Evolutionary conservation across 352 stramenopile species (phyloP).

Genomic region (Pythium biforme): DNA sequence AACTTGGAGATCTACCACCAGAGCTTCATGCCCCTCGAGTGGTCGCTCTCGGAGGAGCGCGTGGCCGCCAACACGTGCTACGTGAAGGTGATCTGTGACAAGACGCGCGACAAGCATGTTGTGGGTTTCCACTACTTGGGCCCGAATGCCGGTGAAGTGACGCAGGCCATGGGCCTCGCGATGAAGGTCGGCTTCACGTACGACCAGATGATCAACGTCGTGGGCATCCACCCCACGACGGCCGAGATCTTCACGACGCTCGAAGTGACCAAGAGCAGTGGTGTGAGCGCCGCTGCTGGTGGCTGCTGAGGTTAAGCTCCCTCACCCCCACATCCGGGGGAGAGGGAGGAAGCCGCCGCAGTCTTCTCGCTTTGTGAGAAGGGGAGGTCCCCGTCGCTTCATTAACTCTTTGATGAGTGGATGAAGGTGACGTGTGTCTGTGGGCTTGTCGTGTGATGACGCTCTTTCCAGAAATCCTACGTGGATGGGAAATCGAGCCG

Average conservation of each 20-base stretch:
- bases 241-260: slow-evolving; percentile 95
- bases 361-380: background rate
- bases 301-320: slow-evolving; percentile 94
- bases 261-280: slow-evolving; percentile 94
- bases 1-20: slow-evolving; percentile 96
- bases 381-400: background rate
- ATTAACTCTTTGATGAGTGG: background rate
- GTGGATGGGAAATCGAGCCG: slow-evolving; percentile 70
- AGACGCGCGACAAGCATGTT: slow-evolving; percentile 83
- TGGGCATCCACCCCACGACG: slow-evolving; percentile 97
- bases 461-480: slow-evolving; percentile 75
- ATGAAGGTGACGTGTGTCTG: slow-evolving; percentile 16
- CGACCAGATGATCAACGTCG: slow-evolving; percentile 89
- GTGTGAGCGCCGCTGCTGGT: slow-evolving; percentile 87
- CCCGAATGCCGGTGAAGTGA: slow-evolving; percentile 97
- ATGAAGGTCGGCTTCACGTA: slow-evolving; percentile 96
- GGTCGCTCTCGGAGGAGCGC: slow-evolving; percentile 76
- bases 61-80: slow-evolving; percentile 84
- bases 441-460: slow-evolving; percentile 59
- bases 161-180: slow-evolving; percentile 91
- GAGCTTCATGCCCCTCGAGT: slow-evolving; percentile 96
- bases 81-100: slow-evolving; percentile 95
- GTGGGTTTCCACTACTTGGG: slow-evolving; percentile 98
- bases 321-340: slow-evolving; percentile 29
- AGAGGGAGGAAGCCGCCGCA: slow-evolving; percentile 23